Conservation (phyloP, 129 eudicot species). For the Saposhnikovia divaricata region DNA sequence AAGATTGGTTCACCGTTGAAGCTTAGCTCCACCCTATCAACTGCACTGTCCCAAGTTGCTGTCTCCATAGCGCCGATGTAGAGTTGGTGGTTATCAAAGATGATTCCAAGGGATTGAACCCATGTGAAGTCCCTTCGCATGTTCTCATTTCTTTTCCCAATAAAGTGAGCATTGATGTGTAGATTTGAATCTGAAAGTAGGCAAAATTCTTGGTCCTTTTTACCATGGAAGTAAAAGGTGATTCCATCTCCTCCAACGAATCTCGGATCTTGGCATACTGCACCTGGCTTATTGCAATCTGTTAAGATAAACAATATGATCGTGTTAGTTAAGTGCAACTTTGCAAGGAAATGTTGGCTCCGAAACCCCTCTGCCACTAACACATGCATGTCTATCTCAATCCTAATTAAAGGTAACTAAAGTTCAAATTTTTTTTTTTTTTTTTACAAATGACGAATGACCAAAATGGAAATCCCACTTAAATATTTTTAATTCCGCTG, state of each 20-base stretch:
- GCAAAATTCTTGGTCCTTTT: constrained; percentile 44
- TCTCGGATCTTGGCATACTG: constrained; percentile 62
- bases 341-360: no score
- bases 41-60: constrained; percentile 33
- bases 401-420: no score
- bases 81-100: constrained; percentile 39
- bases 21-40: constrained; percentile 32
- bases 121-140: constrained; percentile 61
- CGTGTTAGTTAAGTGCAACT: neutral
- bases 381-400: no score
- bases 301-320: neutral
- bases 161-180: constrained; percentile 68
- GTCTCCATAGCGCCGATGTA: constrained; percentile 43
- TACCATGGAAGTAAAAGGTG: constrained; percentile 62
- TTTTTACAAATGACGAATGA: no score
- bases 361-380: no score
- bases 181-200: constrained; percentile 46
- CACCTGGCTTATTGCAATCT: constrained; percentile 58
- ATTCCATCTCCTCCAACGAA: constrained; percentile 57
- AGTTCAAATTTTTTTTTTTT: no score
- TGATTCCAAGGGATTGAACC: constrained; percentile 54
- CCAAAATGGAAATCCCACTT: no score
- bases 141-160: constrained; percentile 33
- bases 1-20: constrained; percentile 22
- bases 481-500: no score